Base-by-base conservation (phyloP, 495 filamentous ascomycete species). In the Aspergillus cavernicola region DNA sequence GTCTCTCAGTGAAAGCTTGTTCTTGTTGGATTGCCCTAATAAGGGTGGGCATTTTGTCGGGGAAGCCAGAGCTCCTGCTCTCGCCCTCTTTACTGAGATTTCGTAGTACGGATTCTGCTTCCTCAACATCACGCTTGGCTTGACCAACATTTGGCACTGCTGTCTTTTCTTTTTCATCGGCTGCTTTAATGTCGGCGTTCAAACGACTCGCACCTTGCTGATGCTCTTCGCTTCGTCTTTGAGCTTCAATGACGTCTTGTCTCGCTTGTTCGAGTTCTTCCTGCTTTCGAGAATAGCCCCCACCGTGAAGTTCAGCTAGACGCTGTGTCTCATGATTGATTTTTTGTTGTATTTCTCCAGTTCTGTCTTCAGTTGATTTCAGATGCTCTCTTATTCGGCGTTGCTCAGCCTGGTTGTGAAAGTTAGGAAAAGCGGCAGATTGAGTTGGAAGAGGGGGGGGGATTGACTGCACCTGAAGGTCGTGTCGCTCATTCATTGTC, bases 1-100 rank as follows among this genome's bases (percentile, higher is more conserved):
- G 93, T 37, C 78, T 86, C 32, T 78, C 71, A 19, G 70, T 66
- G 56, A 93, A 97, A 0, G 82, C 67, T 2, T 49, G 58, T 46
- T 96, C 89, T 36, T 77, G 68, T 6, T 81, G 75, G 59, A 97
- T 90, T 8, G 77, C 75, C 26, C 64, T 74, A 3, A 95, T 62
- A 10, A 97, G 80, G 1, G 71, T 53, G 2, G 82, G 79, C 66
- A 96, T 74, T 44, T 73, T 79, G 0, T 65, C 48, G 32, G 83
- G 79, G 57, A 87, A 96, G 2, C 78, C 85, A 13, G 66, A 57
- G 31, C 61, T 62, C 70, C 72, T 63, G 54, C 75, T 51, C 36
- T 77, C 76, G 66, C 78, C 65, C 72, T 83, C 74, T 80, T 72
- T 62, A 35, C 65, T 67, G 7, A 88, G 65, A 50, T 64, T 68